These are phyloP conservation scores for Neospermospora avenae DNA, from an alignment of 2,329 filamentous ascomycete genomes.

Conservation along the genomic window DNA sequence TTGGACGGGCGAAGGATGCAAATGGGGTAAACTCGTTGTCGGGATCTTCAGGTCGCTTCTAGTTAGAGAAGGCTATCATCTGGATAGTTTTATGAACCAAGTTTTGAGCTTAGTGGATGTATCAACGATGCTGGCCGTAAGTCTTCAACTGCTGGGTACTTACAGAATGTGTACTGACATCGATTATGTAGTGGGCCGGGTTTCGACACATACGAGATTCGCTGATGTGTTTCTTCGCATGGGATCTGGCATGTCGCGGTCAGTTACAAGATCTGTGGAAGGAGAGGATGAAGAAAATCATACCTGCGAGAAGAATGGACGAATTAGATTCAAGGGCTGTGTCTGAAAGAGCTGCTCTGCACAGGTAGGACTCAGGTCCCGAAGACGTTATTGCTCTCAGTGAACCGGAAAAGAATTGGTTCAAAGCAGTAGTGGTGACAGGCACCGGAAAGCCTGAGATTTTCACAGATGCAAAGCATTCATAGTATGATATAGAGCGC, in stretches of 20 bases:
- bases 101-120: conserved; percentile 36
- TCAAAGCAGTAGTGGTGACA: background rate
- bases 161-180: background rate
- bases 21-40: background rate
- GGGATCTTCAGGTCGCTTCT: conserved; percentile 8
- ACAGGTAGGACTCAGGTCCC: background rate
- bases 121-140: background rate
- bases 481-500: background rate
- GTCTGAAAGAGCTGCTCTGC: background rate
- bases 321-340: background rate
- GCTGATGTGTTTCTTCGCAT: conserved; percentile 10
- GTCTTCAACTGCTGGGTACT: background rate
- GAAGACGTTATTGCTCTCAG: background rate
- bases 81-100: background rate
- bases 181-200: background rate
- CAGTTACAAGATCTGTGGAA: conserved; percentile 8
- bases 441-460: background rate
- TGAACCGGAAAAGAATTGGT: background rate
- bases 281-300: background rate
- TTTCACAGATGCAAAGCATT: background rate
- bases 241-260: conserved; percentile 7
- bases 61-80: background rate
- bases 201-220: conserved; percentile 6
- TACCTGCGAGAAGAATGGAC: background rate
- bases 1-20: background rate